Base-by-base conservation (phyloP, 2,329 filamentous ascomycete species). In the Xylariaceae sp. region DNA sequence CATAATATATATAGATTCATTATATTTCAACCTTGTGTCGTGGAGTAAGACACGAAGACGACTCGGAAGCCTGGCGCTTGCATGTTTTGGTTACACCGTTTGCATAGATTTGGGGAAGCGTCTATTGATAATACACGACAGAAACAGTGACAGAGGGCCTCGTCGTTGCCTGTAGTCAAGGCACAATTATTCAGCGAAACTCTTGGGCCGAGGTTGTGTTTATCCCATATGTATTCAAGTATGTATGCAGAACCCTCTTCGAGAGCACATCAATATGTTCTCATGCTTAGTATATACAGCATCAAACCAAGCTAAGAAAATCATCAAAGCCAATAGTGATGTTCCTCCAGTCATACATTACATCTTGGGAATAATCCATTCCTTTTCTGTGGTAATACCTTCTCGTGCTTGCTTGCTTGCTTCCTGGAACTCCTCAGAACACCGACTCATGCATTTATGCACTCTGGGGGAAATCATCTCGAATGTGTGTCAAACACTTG, bases 371-470 rank as follows among this genome's bases (percentile, higher is more conserved):
- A 39, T 16, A 33, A 47, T 26, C 12, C 34, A 6, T n/a, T 31
- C 41, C 16, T 23, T 14, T 17, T 23, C 4, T 34, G 7, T 31
- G 17, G 33, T n/a, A 44, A 31, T 9, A 36, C 17, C 24, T 36
- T 24, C 23, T 28, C 17, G 31, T 14, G 17, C 12, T 16, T 24
- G 3, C 33, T 34, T 39, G 21, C 36, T 19, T n/a, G n/a, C n/a
- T 33, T 17, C 23, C 40, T n/a, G 23, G 9, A 49, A 41, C 34
- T 41, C 48, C 55, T 48, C 36, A 53, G 21, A 63, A 67, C 64
- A 57, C 63, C 64, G 37, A 21, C 28, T 53, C 23, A 65, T 65
- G 57, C 58, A 58, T 36, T 53, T 8, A 59, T 62, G 43, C 39
- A 26, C 53, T 26, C 44, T 52, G 12, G 11, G 41, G 31, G 28